Conservation (phyloP, 768 basidiomycete genomes). For the Pleurotus salmoneostramineus region DNA sequence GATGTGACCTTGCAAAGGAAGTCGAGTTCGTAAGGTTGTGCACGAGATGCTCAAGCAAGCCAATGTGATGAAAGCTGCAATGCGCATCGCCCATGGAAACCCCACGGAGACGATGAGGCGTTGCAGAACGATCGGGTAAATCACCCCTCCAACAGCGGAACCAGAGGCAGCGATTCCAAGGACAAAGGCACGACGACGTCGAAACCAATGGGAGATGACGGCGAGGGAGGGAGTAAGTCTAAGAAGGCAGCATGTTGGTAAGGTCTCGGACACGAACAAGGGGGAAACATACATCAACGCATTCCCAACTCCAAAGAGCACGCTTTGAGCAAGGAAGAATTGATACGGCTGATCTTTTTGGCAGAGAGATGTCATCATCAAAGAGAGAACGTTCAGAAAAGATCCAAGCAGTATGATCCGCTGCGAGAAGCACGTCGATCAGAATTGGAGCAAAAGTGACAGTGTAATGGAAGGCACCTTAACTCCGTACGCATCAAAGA, state of each 20-base stretch:
- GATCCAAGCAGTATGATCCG: slow-evolving; percentile 6
- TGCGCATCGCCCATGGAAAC: slow-evolving; percentile 24
- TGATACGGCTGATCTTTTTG: slow-evolving; percentile 10
- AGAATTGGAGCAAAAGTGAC: background rate
- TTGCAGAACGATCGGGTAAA: slow-evolving; percentile 40
- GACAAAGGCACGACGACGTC: slow-evolving; percentile 33
- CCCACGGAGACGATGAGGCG: slow-evolving; percentile 12
- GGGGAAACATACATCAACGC: slow-evolving; percentile 3
- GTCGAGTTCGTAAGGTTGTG: slow-evolving; percentile 20
- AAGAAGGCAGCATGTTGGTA: background rate
- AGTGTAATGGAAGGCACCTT: slow-evolving; percentile 6
- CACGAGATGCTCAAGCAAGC: slow-evolving; percentile 19
- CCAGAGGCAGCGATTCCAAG: slow-evolving; percentile 46
- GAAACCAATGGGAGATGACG: slow-evolving; percentile 42
- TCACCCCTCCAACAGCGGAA: slow-evolving; percentile 28
- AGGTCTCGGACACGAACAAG: background rate
- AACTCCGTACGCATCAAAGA: slow-evolving; percentile 23
- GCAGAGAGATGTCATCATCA: slow-evolving; percentile 11
- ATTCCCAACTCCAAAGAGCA: slow-evolving; percentile 10
- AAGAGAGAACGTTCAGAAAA: slow-evolving; percentile 6
- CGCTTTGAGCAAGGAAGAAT: slow-evolving; percentile 9
- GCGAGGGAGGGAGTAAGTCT: slow-evolving; percentile 19
- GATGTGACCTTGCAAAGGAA: slow-evolving; percentile 18
- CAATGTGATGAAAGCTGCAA: slow-evolving; percentile 22
- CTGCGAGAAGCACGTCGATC: background rate